Evolutionary conservation across 257 asterid genomes (phyloP).

Genomic region (Anisodus tanguticus): DNA sequence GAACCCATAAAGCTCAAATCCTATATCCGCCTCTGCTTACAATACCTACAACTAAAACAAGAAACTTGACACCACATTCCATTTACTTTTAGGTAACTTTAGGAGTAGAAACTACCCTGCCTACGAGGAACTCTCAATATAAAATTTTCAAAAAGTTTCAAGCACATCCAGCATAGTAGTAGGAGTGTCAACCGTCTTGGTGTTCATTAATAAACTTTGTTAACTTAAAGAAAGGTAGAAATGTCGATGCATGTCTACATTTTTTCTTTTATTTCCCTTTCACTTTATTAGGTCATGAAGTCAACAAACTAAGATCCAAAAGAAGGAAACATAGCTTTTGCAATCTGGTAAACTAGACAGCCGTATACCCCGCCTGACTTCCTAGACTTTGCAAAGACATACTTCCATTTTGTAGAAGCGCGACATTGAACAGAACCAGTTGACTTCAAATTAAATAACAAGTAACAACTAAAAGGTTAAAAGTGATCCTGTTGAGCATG

Average conservation of each 20-base stretch:
- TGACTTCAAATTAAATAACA: slow-evolving; percentile 21
- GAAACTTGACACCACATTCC: not conserved
- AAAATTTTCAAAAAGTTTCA: slow-evolving; percentile 1
- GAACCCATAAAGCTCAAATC: not conserved
- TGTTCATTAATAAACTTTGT: not conserved
- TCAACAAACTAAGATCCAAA: slow-evolving; percentile 15
- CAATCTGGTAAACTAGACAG: not conserved
- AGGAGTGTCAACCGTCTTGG: not conserved
- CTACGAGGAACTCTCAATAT: not conserved
- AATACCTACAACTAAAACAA: not conserved
- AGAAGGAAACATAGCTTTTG: slow-evolving; percentile 3
- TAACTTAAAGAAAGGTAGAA: not conserved
- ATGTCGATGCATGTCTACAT: not conserved
- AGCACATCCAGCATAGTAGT: slow-evolving; percentile 13
- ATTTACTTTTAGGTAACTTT: not conserved
- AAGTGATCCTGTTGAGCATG: not conserved
- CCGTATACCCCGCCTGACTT: not conserved
- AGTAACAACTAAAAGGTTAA: slow-evolving; percentile 4
- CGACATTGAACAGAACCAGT: not conserved
- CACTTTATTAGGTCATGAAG: slow-evolving; percentile 5
- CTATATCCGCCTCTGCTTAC: not conserved
- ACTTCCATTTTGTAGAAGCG: not conserved
- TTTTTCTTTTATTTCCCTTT: not conserved
- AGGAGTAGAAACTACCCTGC: not conserved
- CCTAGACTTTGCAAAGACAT: slow-evolving; percentile 15